Evolutionary conservation across 352 stramenopile species (phyloP).

Genomic region (Globisporangium ultimum): DNA sequence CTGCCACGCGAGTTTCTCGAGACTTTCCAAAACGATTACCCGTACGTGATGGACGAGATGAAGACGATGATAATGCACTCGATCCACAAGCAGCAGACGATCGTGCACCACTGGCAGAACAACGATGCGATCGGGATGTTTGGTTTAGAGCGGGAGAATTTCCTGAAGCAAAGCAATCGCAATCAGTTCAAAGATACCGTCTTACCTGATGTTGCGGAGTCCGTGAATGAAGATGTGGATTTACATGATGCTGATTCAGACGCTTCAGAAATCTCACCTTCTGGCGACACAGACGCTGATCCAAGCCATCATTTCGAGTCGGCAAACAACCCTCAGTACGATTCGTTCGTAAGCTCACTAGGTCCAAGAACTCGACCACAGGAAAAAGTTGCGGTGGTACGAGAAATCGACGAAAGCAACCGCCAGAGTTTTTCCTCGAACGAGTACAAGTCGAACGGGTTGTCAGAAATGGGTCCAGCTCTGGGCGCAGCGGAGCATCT

Average conservation of each 20-base stretch:
- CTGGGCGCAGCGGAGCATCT: not conserved
- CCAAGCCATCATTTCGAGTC: not conserved
- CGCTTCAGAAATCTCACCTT: not conserved
- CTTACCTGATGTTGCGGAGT: constrained; percentile 5
- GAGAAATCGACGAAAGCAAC: not conserved
- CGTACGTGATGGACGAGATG: constrained; percentile 64
- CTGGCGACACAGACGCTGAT: not conserved
- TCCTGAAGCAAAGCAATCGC: constrained; percentile 26
- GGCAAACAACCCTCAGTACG: not conserved
- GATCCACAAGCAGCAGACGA: constrained; percentile 72
- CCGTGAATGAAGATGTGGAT: constrained; percentile 2
- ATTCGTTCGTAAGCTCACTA: not conserved
- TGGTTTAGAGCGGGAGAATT: constrained; percentile 29
- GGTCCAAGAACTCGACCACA: not conserved
- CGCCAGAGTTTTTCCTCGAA: not conserved
- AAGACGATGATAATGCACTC: constrained; percentile 67
- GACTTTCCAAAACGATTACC: constrained; percentile 44
- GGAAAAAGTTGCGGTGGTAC: not conserved
- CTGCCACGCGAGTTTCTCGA: constrained; percentile 61
- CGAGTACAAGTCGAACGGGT: not conserved
- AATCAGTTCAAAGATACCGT: constrained; percentile 5
- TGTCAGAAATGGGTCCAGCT: not conserved
- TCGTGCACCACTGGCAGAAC: constrained; percentile 68
- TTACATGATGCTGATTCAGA: not conserved
- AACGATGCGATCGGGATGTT: constrained; percentile 68